Evolutionary conservation across 768 basidiomycete species (phyloP).

Genomic region (Amanita rimosa): DNA sequence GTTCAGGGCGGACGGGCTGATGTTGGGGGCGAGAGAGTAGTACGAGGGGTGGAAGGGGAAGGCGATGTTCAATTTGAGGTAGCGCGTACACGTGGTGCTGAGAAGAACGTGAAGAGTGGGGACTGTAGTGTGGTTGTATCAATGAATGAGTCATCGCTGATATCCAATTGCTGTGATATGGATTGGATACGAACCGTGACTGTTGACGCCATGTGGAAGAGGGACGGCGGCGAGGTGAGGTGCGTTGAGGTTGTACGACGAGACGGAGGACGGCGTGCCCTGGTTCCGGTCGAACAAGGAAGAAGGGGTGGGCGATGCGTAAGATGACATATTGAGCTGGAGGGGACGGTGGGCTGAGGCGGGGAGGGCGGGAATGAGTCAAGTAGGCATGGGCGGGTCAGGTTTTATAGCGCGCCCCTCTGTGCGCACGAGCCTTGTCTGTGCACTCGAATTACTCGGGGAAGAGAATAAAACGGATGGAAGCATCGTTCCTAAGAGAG

Average conservation of each 20-base stretch:
- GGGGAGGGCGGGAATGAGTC: conserved; percentile 1
- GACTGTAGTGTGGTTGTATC: background rate
- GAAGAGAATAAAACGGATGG: background rate
- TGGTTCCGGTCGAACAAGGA: conserved; percentile 3
- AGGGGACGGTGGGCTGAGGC: background rate
- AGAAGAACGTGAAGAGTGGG: background rate
- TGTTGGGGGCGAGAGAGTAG: background rate
- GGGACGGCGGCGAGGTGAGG: conserved; percentile 2
- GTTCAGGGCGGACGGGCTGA: background rate
- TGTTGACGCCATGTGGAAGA: background rate
- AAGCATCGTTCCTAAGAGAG: background rate
- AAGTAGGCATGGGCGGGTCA: background rate
- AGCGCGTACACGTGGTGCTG: background rate
- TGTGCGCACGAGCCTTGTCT: background rate
- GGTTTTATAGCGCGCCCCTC: conserved; percentile 2
- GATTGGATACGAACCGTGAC: background rate
- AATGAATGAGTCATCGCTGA: background rate
- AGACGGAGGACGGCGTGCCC: conserved; percentile 2
- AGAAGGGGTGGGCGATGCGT: conserved; percentile 1
- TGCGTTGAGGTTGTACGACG: conserved; percentile 1
- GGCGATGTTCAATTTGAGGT: background rate
- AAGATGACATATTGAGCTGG: background rate
- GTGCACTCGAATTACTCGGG: background rate
- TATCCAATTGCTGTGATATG: background rate
- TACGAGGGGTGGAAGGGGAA: background rate